Evolutionary conservation across 192 early-diverging fungal genomes (phyloP), one percentile per base, ranked within the genome.

Genomic region (Polychytrium aggregatum): DNA sequence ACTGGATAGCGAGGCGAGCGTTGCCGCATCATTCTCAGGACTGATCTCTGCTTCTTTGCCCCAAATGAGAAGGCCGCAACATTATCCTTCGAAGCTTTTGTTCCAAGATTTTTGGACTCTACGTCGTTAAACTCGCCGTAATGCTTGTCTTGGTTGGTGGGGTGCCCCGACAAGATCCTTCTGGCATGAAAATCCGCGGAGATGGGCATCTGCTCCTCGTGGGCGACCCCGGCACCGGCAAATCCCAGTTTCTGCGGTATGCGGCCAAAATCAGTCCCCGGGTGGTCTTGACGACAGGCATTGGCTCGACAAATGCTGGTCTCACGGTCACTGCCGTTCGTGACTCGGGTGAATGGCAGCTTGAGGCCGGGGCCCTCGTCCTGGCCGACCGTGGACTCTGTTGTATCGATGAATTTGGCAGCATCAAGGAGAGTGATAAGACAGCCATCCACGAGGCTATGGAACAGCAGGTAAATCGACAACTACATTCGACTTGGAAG

Each of bases 331-430:
- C 82, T 1, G 85, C 84, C 2, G 78, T 85, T 10, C 64, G 65
- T 35, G 85, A 88, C 35, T 74, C 48, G 30, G 67, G 74, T 18
- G 85, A 88, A 56, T 88, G 85, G 85, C 79, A 81, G 52, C 57
- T 88, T 34, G 85, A 88, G 57, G 85, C 84, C 3, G 86, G 86
- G 9, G 86, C 86, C 0, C 55, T 88, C 16, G 86, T 88, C 8
- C 57, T 86, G 31, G 82, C 86, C 0, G 86, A 88, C 53, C 63
- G 82, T 3, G 86, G 86, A 0, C 29, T 88, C 3, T 88, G 86
- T 49, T 86, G 84, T 50, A 86, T 88, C 40, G 86, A 88, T 45
- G 86, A 88, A 63, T 88, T 88, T 76, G 83, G 82, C 11, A 79
- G 78, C 39, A 82, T 88, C 46, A 50, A 78, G 16, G 82, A 84